Percentiles rank a stretch among this genome's conserved stretches.
These are phyloP conservation scores for Effrenium voratum DNA, from an alignment of 73 alveolate genomes.

Conservation along the genomic window DNA sequence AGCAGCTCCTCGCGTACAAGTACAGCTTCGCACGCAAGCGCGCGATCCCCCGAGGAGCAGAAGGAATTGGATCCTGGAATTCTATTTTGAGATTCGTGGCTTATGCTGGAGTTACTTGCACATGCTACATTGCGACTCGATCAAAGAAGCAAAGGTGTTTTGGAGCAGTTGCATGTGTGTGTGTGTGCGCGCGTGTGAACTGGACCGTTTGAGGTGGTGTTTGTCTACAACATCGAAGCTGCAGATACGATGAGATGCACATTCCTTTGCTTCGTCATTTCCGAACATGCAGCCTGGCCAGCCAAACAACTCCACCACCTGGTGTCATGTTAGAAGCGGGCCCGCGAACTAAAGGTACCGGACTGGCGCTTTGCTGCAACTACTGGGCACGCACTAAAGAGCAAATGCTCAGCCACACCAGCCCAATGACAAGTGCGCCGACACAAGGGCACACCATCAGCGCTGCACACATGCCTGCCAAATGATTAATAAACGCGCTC, in stretches of 20 bases:
- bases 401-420: too few species aligned
- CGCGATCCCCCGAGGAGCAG: conserved; percentile 56
- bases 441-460: too few species aligned
- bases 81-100: conserved; percentile 50
- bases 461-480: too few species aligned
- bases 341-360: too few species aligned
- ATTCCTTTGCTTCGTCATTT: conserved; percentile 27
- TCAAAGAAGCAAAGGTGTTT: too few species aligned
- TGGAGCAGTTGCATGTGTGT: too few species aligned
- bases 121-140: conserved; percentile 67
- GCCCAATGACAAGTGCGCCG: too few species aligned
- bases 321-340: not conserved
- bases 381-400: too few species aligned
- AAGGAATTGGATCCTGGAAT: conserved; percentile 83
- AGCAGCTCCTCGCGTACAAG: conserved; percentile 62
- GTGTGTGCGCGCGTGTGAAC: too few species aligned
- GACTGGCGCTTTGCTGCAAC: too few species aligned
- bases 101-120: conserved; percentile 60
- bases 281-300: conserved; percentile 32
- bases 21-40: conserved; percentile 53
- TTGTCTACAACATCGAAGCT: conserved; percentile 29
- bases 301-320: not conserved
- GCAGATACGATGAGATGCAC: not conserved
- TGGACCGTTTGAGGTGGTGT: conserved; percentile 12
- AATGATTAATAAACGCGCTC: too few species aligned